A percentile compares a stretch with the other conserved stretches of the same genome.
These are phyloP conservation scores for Xylaria sp. DNA, from an alignment of 495 filamentous ascomycete species.

Conservation along the genomic window DNA sequence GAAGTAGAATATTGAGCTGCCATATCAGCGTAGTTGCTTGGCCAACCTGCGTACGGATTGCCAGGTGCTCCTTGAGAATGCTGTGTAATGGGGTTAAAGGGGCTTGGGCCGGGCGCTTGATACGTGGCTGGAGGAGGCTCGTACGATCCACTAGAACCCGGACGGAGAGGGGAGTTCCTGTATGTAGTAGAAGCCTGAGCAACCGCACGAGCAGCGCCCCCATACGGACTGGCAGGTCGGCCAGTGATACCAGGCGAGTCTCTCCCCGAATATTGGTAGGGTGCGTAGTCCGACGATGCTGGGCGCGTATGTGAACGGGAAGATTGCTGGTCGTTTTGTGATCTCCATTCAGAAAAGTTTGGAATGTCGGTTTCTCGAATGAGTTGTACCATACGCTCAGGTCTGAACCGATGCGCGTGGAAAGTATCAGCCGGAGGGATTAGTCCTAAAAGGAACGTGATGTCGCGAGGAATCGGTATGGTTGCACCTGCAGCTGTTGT, in stretches of 20 bases:
- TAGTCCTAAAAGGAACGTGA: slow-evolving; percentile 81
- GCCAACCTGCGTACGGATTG: slow-evolving; percentile 36
- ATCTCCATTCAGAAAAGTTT: slow-evolving; percentile 56
- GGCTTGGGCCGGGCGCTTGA: slow-evolving; percentile 30
- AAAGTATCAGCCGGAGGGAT: slow-evolving; percentile 81
- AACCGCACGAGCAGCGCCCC: slow-evolving; percentile 36
- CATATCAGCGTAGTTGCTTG: slow-evolving; percentile 29
- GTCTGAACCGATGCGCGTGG: slow-evolving; percentile 66
- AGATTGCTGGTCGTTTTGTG: slow-evolving; percentile 29
- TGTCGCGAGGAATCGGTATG: slow-evolving; percentile 72
- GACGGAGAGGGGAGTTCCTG: slow-evolving; percentile 53
- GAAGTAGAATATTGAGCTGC: slow-evolving; percentile 22
- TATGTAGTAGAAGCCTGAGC: slow-evolving; percentile 44
- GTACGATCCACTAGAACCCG: slow-evolving; percentile 53
- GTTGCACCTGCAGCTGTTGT: slow-evolving; percentile 45
- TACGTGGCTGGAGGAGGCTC: slow-evolving; percentile 51
- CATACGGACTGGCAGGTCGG: slow-evolving; percentile 49
- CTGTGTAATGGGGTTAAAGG: slow-evolving; percentile 36
- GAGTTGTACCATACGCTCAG: slow-evolving; percentile 75
- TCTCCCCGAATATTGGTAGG: slow-evolving; percentile 43
- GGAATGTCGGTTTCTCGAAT: slow-evolving; percentile 72
- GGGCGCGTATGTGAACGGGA: slow-evolving; percentile 45
- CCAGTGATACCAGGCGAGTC: slow-evolving; percentile 49
- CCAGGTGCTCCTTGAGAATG: slow-evolving; percentile 28
- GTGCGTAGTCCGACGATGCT: slow-evolving; percentile 43